These are phyloP conservation scores for Lipomyces kockii DNA, from an alignment of 805 yeast genomes.

Conservation along the genomic window DNA sequence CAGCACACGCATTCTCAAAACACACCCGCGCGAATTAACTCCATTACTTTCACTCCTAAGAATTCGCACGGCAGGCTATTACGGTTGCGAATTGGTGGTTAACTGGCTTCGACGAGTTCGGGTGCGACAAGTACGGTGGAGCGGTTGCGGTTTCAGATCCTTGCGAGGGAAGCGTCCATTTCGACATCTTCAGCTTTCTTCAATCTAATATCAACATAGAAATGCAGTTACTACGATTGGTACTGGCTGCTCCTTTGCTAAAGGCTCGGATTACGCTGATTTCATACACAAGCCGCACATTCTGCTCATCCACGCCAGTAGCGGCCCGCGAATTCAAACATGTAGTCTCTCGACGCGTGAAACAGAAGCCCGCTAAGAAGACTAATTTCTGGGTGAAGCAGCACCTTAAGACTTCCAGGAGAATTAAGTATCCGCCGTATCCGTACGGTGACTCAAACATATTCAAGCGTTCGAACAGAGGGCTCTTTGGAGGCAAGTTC, in stretches of 20 bases:
- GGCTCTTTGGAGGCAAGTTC: constrained; percentile 88
- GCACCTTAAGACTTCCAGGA: constrained; percentile 25
- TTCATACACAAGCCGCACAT: constrained; percentile 6
- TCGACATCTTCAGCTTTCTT: background rate
- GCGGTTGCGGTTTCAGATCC: background rate
- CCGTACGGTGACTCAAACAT: constrained; percentile 77
- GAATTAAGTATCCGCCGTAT: constrained; percentile 60
- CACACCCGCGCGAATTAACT: background rate
- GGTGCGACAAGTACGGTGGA: background rate
- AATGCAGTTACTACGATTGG: background rate
- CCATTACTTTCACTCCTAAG: background rate
- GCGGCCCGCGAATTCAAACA: constrained; percentile 11
- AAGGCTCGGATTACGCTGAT: background rate
- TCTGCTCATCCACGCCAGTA: constrained; percentile 9
- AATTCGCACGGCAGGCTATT: background rate
- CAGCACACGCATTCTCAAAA: background rate
- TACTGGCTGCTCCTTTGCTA: background rate
- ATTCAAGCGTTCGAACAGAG: constrained; percentile 84
- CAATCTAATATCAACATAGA: background rate
- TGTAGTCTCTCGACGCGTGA: constrained; percentile 29
- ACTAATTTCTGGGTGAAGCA: constrained; percentile 32
- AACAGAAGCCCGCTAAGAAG: constrained; percentile 26
- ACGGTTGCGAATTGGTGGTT: background rate
- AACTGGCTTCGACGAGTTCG: background rate
- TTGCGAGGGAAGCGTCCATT: too few relatives aligned